Evolutionary conservation across 805 yeast species (phyloP), one percentile per base, ranked within the genome.

Genomic region (Teunomyces tritomae): DNA sequence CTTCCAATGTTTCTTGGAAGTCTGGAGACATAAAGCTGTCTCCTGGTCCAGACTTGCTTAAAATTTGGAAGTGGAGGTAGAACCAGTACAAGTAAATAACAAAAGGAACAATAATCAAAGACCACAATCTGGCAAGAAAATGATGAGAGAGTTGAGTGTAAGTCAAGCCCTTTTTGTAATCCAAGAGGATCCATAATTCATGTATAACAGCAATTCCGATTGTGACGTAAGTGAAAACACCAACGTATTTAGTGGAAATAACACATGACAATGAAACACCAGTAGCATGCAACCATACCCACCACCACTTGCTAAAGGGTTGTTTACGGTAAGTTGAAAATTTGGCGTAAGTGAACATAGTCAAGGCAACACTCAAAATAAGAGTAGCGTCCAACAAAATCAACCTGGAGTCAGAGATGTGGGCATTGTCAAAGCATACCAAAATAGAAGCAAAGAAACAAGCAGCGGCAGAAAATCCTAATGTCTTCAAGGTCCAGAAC

Each of bases 221-320:
- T 45, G 96, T 82, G 43, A 84, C 76, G 65, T 85, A 94, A 0
- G 98, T 90, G 74, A 94, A 86, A 7, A 87, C 86, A 67, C 99
- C 99, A 37, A 94, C 97, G 67, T 94, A 91, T 64, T 94, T 94
- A 49, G 97, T 94, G 39, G 96, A 87, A 50, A 94, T 92, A 28
- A 94, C 97, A 63, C 92, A 84, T 0, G 97, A 89, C 49, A 94
- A 77, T 1, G 92, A 76, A 7, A 89, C 73, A 34, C 99, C 99
- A 5, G 98, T 92, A 39, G 80, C 67, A 26, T 76, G 62, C 42
- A 94, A 76, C 99, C 99, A 94, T 43, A 72, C 69, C 84, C 94
- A 88, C 99, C 99, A 94, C 47, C 72, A 53, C 35, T 56, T 56
- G 11, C 87, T 61, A 63, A 89, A 92, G 8, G 98, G 88, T 17